These are phyloP conservation scores for Lasiosphaeriaceae sp. DNA, from an alignment of 495 filamentous ascomycete species.

Conservation along the genomic window DNA sequence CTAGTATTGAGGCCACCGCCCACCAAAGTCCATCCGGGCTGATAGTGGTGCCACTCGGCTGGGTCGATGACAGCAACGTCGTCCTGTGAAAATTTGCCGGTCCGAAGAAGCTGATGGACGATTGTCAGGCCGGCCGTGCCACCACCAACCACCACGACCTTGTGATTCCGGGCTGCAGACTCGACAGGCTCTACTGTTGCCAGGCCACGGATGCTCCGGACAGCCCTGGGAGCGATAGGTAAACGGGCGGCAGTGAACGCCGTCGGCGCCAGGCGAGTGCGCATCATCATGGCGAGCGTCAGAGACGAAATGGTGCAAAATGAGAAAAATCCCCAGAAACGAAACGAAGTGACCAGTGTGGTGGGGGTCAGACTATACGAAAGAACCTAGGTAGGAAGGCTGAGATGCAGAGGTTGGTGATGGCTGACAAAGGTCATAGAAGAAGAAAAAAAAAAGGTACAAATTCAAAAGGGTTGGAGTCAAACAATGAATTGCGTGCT, in stretches of 20 bases:
- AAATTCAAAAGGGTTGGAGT: too few species aligned
- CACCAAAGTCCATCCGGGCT: conserved; percentile 51
- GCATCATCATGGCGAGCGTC: not conserved
- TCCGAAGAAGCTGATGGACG: conserved; percentile 59
- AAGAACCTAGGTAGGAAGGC: not conserved
- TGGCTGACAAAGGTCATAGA: not conserved
- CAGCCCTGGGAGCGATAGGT: not conserved
- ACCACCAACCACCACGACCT: conserved; percentile 61
- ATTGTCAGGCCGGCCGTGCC: conserved; percentile 60
- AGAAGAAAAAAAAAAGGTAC: too few species aligned
- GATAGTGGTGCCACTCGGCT: conserved; percentile 62
- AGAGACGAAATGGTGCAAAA: not conserved
- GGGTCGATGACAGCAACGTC: conserved; percentile 68
- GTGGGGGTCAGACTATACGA: not conserved
- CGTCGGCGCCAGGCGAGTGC: not conserved
- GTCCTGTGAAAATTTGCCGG: conserved; percentile 50
- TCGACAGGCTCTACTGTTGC: conserved; percentile 39
- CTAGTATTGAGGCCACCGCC: conserved; percentile 59
- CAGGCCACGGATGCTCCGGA: conserved; percentile 2
- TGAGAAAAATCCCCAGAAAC: not conserved
- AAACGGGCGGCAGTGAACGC: not conserved
- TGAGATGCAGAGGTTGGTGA: not conserved
- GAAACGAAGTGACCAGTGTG: not conserved
- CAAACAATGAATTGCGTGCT: not conserved
- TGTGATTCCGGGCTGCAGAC: conserved; percentile 44